A percentile compares a stretch with the other conserved stretches of the same genome.
Evolutionary conservation across 441 rosid species (phyloP).

Genomic region (Lepidium campestre): DNA sequence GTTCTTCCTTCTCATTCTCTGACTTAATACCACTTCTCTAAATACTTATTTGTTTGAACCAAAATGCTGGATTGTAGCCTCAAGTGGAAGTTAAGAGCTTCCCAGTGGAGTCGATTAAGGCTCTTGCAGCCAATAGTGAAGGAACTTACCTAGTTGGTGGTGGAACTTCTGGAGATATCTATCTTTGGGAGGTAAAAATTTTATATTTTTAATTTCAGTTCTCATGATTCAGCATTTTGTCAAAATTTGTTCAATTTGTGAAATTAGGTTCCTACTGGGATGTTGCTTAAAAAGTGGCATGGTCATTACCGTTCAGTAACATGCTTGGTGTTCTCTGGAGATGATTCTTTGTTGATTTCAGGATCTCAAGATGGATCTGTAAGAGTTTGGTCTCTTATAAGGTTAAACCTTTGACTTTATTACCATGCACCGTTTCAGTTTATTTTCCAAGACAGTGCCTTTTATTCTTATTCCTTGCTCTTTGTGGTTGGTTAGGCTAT

Average conservation of each 20-base stretch:
- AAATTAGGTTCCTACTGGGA: constrained; percentile 71
- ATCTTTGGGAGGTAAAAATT: constrained; percentile 69
- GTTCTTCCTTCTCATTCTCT: constrained; percentile 25
- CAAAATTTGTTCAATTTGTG: constrained; percentile 6
- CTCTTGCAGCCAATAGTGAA: constrained; percentile 54
- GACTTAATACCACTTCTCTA: neutral
- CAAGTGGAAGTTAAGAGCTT: constrained; percentile 73
- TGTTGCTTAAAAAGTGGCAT: constrained; percentile 75
- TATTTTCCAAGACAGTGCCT: neutral
- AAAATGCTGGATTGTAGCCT: constrained; percentile 42
- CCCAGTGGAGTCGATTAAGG: constrained; percentile 66
- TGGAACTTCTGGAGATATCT: constrained; percentile 62
- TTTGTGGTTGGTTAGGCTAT: constrained; percentile 44
- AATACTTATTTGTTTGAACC: neutral
- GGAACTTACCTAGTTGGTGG: constrained; percentile 82
- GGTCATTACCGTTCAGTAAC: constrained; percentile 74
- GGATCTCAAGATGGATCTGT: constrained; percentile 79
- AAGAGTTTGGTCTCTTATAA: constrained; percentile 78
- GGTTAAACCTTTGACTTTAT: constrained; percentile 28
- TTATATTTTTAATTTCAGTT: neutral
- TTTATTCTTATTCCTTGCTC: constrained; percentile 3
- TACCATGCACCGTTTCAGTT: neutral
- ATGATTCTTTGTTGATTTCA: constrained; percentile 67
- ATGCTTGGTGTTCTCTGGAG: constrained; percentile 72
- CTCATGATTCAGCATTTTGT: neutral